Evolutionary conservation across 129 eudicot genomes (phyloP), one percentile per base, ranked within the genome.

Genomic region (Flaveria ramosissima): DNA sequence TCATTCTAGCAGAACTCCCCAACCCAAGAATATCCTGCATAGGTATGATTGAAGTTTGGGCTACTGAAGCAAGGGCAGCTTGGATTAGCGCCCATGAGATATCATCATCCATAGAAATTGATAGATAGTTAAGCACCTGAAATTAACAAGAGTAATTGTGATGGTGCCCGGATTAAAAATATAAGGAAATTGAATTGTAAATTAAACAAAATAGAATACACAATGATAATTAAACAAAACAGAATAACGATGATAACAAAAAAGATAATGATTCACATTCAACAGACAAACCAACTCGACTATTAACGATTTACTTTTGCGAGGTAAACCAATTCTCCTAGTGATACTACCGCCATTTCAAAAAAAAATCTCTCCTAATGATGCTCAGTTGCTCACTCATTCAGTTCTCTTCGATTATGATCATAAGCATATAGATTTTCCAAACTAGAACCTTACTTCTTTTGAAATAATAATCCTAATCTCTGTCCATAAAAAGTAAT

Each of bases 1-100:
- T 94, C 98, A 94, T 94, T 85, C 98, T 91, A 77, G 98, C 97
- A 59, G 93, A 89, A 91, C 85, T 87, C 63, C 90, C 98, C 68
- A 94, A 81, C 64, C 92, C 89, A 73, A 94, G 96, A 73, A 94
- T 73, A 80, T 94, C 98, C 86, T 94, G 98, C 96, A 94, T 91
- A 9, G 98, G 98, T 74, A 94, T 80, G 61, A 94, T 91, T 77
- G 93, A 75, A 32, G 89, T 94, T 76, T 83, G 88, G 60, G 98
- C 92, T 46, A 94, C 92, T 47, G 98, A 94, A 81, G 93, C 85
- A 57, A 91, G 50, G 11, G 98, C 90, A 51, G 90, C 93, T 65
- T 45, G 87, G 74, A 94, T 94, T 42, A 94, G 77, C 13, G 81
- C 96, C 98, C 97, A 89, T 10, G 97, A 87, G 81, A 94, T 87